Base-by-base conservation (phyloP, 23 red algal genomes). In the Gracilariopsis chorda region DNA sequence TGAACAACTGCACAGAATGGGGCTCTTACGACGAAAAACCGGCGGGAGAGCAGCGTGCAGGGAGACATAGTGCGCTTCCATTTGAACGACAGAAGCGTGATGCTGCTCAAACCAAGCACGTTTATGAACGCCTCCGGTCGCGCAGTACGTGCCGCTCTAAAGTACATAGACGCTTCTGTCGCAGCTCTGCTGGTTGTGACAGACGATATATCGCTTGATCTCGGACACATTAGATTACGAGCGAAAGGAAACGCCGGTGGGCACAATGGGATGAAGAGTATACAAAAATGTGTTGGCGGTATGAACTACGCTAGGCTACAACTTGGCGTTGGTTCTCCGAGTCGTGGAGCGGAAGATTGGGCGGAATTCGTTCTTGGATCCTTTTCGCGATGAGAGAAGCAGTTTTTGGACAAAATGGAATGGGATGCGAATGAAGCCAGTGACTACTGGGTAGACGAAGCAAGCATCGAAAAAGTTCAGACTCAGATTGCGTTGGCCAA, bases 221-320 rank as follows among this genome's bases (percentile, higher is more conserved):
- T 98, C 33, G 96, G 96, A 35, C 28, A 47, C 30, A 30, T 95
- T 67, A 77, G 96, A 23, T 47, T 98, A 29, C 81, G 96, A 11
- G 86, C 60, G 33, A 86, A 88, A 40, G 96, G 96, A 33, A 93
- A 86, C 77, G 45, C 70, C 2, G 96, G 96, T 33, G 96, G 96
- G 2, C 96, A 98, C 37, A 98, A 98, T 69, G 96, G 96, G 41
- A 72, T 98, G 42, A 95, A 95, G 78, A 95, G 93, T 76, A 88
- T 98, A 19, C 56, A 95, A 55, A 42, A 63, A 51, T 44, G 62
- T 2, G 56, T 98, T 27, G 76, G 90, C 16, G 76, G 85, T 2
- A 45, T 41, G 19, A 63, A 91, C 11, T 98, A 95, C 80, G 70
- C 87, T 21, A 92, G 96, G 25, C 51, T 98, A 72, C 62, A 84